Base-by-base conservation (phyloP, 2,329 filamentous ascomycete genomes). In the Phialocephala subalpina region DNA sequence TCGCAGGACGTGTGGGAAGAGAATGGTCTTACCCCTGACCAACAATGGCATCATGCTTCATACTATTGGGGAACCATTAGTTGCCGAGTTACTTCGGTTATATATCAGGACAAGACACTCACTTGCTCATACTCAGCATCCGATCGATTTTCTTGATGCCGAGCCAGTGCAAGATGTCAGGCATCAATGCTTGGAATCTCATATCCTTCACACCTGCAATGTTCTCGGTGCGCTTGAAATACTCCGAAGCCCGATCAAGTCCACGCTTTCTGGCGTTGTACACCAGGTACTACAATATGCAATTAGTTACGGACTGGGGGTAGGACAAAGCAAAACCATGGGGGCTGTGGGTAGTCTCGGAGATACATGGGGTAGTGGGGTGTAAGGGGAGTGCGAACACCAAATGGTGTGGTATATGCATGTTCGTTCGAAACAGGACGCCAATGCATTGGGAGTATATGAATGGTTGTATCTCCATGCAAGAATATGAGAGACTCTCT, bases 131-230 rank as follows among this genome's bases (percentile, higher is more conserved):
- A 82, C 93, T 97, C 73, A 97, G 83, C 96, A 98, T 99, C 67
- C 94, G 87, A 79, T 99, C 96, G 76, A 99, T 98, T 85, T 98
- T 98, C 78, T 92, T 96, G 77, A 99, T 97, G 68, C 96, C 96
- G 35, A 99, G 87, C 96, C 96, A 98, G 80, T 98, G 96, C 62
- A 98, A 85, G 71, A 98, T 97, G 78, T 97, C 94, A 38, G 96
- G 95, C 96, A 98, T 98, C 62, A 99, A 84, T 33, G 95, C 95
- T 82, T 98, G 96, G 85, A 98, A 98, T 45, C 96, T 90, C 95
- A 98, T 98, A 73, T 89, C 91, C 79, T 97, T 97, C 71, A 98
- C 95, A 67, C 96, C 96, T 9, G 96, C 96, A 77, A 99, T 97
- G 78, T 97, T 97, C 80, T 97, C 95, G n/a, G 95, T 98, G 64